Evolutionary conservation across 768 basidiomycete genomes (phyloP).

Genomic region (Suillus americanus): DNA sequence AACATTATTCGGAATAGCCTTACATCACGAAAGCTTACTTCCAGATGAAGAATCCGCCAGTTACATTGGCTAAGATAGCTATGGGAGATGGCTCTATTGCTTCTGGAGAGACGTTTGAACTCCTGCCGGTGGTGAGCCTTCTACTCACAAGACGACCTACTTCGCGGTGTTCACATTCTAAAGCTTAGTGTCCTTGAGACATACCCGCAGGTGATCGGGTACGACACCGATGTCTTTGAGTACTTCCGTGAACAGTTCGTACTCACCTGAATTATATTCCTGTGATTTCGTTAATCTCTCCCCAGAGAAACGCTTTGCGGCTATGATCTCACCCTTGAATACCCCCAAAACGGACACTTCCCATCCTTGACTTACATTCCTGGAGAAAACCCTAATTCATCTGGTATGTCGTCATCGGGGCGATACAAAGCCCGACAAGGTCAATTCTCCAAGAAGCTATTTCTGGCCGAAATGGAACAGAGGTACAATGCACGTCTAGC

Average conservation of each 20-base stretch:
- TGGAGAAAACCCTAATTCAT: constrained; percentile 15
- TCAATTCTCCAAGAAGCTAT: constrained; percentile 17
- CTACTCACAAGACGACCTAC: not conserved
- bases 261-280: not conserved
- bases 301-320: constrained; percentile 61
- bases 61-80: constrained; percentile 63
- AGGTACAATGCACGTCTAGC: constrained; percentile 22
- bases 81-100: constrained; percentile 70
- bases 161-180: constrained; percentile 5
- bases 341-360: constrained; percentile 59
- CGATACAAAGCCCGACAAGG: constrained; percentile 18
- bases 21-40: constrained; percentile 78
- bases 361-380: constrained; percentile 30
- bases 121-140: constrained; percentile 53
- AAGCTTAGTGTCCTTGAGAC: constrained; percentile 64
- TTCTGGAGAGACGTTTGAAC: constrained; percentile 47
- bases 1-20: constrained; percentile 42
- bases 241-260: constrained; percentile 71
- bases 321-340: constrained; percentile 65
- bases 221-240: constrained; percentile 62
- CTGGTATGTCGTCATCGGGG: not conserved
- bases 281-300: constrained; percentile 1
- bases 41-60: constrained; percentile 58
- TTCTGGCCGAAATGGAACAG: constrained; percentile 21
- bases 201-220: constrained; percentile 74